Base-by-base conservation (phyloP, 2,329 filamentous ascomycete species). In the Dichotomopilus funicola region DNA sequence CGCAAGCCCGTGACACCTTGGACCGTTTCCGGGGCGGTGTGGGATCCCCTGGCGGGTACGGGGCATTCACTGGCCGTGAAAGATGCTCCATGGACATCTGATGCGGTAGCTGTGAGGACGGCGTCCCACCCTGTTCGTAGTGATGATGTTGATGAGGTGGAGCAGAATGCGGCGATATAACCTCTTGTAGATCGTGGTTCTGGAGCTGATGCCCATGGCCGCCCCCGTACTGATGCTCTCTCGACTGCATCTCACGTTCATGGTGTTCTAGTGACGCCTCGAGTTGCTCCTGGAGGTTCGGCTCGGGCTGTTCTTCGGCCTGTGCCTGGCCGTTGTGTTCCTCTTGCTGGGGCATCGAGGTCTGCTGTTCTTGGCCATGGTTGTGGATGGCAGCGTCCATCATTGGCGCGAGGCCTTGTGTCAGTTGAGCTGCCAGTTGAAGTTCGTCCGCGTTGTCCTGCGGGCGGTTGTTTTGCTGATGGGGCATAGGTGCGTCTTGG, bases 1-100 rank as follows among this genome's bases (percentile, higher is more conserved):
- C 90, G 65, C 90, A 96, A 1, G 90, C 91, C 40, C 90, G 81
- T 9, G 90, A 95, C 5, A 94, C 89, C 70, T 95, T 95, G 5
- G 87, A 88, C 57, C 90, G 79, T 69, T 94, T 94, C 59, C 86
- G 77, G 0, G 86, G 86, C 11, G 85, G 81, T 9, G 83, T 83
- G 56, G 77, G 78, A 60, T 86, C 84, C 54, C 49, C 53, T 48
- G 74, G 67, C 27, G 72, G 70, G 44, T 74, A 74, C 59, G 74
- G 71, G 3, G 51, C 49, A 6, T 41, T 31, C 2, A 43, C 19
- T 45, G 36, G 38, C 19, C 19, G 19, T 2, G 57, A 38, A 3
- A 80, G 58, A 43, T 68, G 64, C 50, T 76, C 63, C 64, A 71
- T 66, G 50, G 69, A 63, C 51, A 71, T 60, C 53, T 70, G 68